These are phyloP conservation scores for Aspergillus arachidicola DNA, from an alignment of 2,329 filamentous ascomycete species.

Conservation along the genomic window DNA sequence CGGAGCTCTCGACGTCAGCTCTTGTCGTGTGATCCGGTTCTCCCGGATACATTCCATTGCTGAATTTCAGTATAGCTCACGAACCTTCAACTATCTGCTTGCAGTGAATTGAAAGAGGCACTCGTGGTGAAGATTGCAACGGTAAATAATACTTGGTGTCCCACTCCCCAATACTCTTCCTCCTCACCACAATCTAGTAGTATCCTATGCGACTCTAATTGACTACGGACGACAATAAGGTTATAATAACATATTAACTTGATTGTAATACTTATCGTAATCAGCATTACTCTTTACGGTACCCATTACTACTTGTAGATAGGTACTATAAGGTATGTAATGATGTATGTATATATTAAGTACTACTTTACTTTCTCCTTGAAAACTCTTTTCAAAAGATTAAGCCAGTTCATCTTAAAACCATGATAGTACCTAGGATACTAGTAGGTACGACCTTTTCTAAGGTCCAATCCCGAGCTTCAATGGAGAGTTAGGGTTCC, in stretches of 20 bases:
- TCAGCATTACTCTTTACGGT: neutral
- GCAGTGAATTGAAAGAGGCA: neutral
- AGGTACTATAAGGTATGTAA: neutral
- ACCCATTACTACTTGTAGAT: neutral
- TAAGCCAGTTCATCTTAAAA: neutral
- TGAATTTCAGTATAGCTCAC: neutral
- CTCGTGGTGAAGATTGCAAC: neutral
- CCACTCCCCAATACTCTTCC: neutral
- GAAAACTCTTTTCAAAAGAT: too few relatives aligned
- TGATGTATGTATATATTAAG: neutral
- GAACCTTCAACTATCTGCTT: neutral
- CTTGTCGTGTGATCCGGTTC: slow-evolving; percentile 34
- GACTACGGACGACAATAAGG: neutral
- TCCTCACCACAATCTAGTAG: neutral
- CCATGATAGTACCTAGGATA: neutral
- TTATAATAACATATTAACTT: neutral
- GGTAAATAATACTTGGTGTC: neutral
- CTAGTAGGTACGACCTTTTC: neutral
- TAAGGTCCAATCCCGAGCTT: neutral
- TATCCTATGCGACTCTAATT: neutral
- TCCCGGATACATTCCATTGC: slow-evolving; percentile 18
- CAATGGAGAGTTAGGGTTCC: neutral
- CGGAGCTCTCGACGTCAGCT: slow-evolving; percentile 32
- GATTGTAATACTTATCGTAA: neutral
- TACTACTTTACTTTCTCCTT: neutral